A percentile compares a stretch with the other conserved stretches of the same genome.
These are phyloP conservation scores for Takakia lepidozioides DNA, from an alignment of 225 moss, liverwort and hornwort genomes.

Conservation along the genomic window DNA sequence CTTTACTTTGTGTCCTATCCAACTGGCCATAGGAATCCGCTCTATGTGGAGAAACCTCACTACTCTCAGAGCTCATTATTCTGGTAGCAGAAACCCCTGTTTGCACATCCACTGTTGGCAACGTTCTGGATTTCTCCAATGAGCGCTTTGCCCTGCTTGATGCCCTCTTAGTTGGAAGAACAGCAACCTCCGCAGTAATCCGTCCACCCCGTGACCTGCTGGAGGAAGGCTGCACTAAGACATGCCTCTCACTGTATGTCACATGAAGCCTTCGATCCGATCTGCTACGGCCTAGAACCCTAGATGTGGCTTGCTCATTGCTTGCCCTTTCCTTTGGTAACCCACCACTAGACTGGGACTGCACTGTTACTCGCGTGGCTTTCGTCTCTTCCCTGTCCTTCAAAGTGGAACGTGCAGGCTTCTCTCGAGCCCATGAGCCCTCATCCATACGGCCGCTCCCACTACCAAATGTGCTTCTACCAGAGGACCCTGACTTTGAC, in stretches of 20 bases:
- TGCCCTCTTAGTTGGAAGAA: conserved; percentile 33
- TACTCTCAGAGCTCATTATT: background rate
- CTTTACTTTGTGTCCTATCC: background rate
- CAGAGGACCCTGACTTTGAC: conserved; percentile 6
- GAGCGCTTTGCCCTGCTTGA: conserved; percentile 22
- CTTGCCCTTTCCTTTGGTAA: conserved; percentile 8
- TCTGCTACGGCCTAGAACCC: conserved; percentile 22
- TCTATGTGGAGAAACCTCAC: conserved; percentile 2
- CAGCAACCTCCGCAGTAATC: conserved; percentile 44
- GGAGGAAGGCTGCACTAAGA: conserved; percentile 1
- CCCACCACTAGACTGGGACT: conserved; percentile 4
- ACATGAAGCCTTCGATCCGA: conserved; percentile 31
- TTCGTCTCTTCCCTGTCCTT: conserved; percentile 9
- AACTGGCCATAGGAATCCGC: conserved; percentile 5
- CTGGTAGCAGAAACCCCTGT: background rate
- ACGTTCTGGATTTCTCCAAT: conserved; percentile 22
- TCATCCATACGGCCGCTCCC: background rate
- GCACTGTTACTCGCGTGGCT: conserved; percentile 7
- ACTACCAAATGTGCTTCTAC: background rate
- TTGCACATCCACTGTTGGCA: conserved; percentile 7
- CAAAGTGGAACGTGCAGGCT: background rate
- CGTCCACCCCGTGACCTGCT: conserved; percentile 14
- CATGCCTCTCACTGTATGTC: conserved; percentile 19
- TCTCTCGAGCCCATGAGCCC: conserved; percentile 8
- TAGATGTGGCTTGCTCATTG: conserved; percentile 15